These are phyloP conservation scores for Plasmodium fragile DNA, from an alignment of 169 alveolate species.

Conservation along the genomic window DNA sequence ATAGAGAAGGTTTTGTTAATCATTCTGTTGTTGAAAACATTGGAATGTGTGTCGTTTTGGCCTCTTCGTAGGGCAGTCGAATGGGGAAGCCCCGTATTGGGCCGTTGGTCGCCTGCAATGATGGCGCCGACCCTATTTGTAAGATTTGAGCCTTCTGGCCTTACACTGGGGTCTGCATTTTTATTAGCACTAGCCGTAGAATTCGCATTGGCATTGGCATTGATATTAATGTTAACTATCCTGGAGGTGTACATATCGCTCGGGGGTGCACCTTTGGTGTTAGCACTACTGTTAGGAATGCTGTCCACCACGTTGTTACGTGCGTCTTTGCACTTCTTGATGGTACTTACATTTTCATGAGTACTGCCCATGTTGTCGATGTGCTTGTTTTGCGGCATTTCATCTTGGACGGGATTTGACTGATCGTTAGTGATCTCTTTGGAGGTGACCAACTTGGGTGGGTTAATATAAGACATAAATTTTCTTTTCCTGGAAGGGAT, in stretches of 20 bases:
- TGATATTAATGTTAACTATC: slow-evolving; percentile 13
- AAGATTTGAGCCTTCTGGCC: background rate
- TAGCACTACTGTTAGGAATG: background rate
- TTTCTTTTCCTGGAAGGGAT: background rate
- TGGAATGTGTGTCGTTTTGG: slow-evolving; percentile 1
- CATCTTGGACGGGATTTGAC: background rate
- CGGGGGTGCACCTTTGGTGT: background rate
- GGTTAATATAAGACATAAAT: background rate
- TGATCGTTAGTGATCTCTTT: background rate
- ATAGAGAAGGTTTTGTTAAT: slow-evolving; percentile 7
- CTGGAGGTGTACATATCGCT: slow-evolving; percentile 4
- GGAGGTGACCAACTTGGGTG: background rate
- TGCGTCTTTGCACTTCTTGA: background rate
- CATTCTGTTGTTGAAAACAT: background rate
- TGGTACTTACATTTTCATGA: background rate
- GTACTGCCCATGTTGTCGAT: background rate
- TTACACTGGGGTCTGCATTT: background rate
- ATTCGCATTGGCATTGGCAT: background rate
- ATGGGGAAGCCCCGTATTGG: background rate
- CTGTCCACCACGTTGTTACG: background rate
- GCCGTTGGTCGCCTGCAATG: background rate
- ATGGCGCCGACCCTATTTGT: background rate
- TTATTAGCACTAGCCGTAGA: background rate
- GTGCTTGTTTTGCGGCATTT: background rate
- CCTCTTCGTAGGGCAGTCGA: background rate